Conservation (phyloP, 1,284 basidiomycete genomes). For the Agroathelia rolfsii region DNA sequence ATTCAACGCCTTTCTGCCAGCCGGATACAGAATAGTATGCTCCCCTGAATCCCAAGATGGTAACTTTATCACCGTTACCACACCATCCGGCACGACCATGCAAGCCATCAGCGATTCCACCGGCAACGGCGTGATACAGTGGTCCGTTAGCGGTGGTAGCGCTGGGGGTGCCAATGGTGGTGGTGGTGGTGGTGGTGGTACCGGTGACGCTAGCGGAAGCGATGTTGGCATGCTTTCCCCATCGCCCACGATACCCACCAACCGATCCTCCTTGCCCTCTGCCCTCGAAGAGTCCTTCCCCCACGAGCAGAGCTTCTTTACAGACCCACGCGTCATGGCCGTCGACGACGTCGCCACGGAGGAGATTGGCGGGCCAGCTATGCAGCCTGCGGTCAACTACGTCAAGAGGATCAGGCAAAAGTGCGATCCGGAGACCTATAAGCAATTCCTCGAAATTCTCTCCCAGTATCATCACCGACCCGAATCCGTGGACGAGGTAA, state of each 20-base stretch:
- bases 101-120: constrained; percentile 36
- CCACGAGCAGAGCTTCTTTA: too few relatives aligned
- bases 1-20: constrained; percentile 96
- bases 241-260: constrained; percentile 2
- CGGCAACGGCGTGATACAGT: constrained; percentile 24
- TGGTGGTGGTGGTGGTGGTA: too few relatives aligned
- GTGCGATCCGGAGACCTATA: constrained; percentile 90
- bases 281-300: constrained; percentile 9
- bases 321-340: constrained; percentile 17
- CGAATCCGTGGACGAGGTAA: constrained; percentile 64
- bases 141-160: constrained; percentile 18
- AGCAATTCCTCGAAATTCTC: constrained; percentile 88
- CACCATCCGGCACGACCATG: constrained; percentile 53
- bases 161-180: background rate
- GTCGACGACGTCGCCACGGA: too few relatives aligned
- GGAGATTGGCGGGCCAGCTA: constrained; percentile 32
- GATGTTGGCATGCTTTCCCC: constrained; percentile 2
- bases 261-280: constrained; percentile 1
- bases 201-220: background rate
- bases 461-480: constrained; percentile 51
- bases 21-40: constrained; percentile 89
- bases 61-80: constrained; percentile 80
- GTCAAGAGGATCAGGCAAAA: constrained; percentile 96
- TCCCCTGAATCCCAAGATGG: constrained; percentile 45
- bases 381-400: constrained; percentile 81